phyloP scores from a whole-genome alignment of 2,329 filamentous ascomycete genomes.

The Curvularia sp. region DNA sequence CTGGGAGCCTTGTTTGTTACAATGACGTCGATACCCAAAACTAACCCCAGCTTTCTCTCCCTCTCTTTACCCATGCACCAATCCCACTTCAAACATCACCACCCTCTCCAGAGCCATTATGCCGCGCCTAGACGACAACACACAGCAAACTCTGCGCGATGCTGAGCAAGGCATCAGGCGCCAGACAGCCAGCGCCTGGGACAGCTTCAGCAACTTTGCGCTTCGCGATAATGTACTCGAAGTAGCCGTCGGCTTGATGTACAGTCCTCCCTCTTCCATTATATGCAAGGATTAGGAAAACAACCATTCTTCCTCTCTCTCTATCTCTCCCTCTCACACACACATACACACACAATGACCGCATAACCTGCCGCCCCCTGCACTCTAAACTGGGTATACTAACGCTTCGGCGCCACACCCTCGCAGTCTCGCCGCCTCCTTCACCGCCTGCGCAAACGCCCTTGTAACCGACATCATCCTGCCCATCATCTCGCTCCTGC shows the following conservation, averaged over 20 bases:
- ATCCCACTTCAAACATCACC: neutral
- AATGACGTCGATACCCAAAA: slow-evolving; percentile 10
- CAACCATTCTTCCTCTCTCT: neutral
- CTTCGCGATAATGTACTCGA: slow-evolving; percentile 78
- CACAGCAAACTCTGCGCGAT: slow-evolving; percentile 56
- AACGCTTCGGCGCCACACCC: neutral
- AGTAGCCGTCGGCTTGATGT: slow-evolving; percentile 79
- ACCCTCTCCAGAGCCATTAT: slow-evolving; percentile 19
- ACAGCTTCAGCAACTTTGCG: slow-evolving; percentile 75
- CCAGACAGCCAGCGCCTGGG: slow-evolving; percentile 60
- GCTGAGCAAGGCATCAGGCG: slow-evolving; percentile 55
- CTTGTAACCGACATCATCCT: slow-evolving; percentile 75
- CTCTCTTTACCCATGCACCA: neutral
- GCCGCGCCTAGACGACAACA: slow-evolving; percentile 43
- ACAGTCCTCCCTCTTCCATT: slow-evolving; percentile 5
- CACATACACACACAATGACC: neutral
- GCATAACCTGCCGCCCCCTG: neutral
- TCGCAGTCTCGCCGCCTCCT: slow-evolving; percentile 70
- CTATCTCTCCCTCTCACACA: too few species aligned
- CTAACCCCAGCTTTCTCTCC: neutral
- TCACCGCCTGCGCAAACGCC: slow-evolving; percentile 74
- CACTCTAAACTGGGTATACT: neutral
- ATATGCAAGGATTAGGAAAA: neutral
- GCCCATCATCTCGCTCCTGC: slow-evolving; percentile 71
- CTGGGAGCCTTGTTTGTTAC: neutral